Evolutionary conservation across 805 yeast species (phyloP), one percentile per base, ranked within the genome.

Genomic region (Lipomyces mesembrius): DNA sequence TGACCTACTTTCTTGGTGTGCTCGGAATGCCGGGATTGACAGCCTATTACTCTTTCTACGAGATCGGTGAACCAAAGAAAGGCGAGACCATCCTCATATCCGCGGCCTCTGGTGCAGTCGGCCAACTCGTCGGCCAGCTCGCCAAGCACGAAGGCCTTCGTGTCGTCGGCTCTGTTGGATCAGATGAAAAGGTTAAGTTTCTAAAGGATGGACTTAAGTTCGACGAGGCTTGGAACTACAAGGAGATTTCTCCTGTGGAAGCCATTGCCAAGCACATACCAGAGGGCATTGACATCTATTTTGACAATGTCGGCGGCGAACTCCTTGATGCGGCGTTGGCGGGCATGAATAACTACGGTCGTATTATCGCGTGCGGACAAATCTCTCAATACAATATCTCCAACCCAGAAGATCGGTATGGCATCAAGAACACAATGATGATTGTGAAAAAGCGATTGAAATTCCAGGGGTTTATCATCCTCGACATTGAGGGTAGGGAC

Each of bases 71-170:
- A 57, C 75, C 86, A 20, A 74, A 77, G 63, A 79, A 76, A 60
- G 79, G 77, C 34, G 86, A 86, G 72, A 79, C 81, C 7, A 79
- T 85, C 70, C 77, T 87, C 57, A 79, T 88, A 57, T 83, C 88
- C 22, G 91, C 90, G 65, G 91, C 91, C 14, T 83, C 88, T 7
- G 92, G 92, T 67, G 90, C 90, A n/a, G 88, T 88, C n/a, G 91
- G 91, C 14, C 82, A 85, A 32, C 77, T 82, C 59, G 84, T 80
- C 59, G 84, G 87, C 25, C 90, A 87, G 75, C 74, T 88, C 12
- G 87, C 90, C 54, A 79, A 85, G 67, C 77, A 82, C 52, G 83
- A 83, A 49, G 88, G 88, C 35, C 77, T 81, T 55, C 83, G 80
- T 71, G 87, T 88, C 32, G 81, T 87, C 74, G 91, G 88, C 55